phyloP scores from a whole-genome alignment of 2,329 filamentous ascomycete species.

The Xylariales sp. region DNA sequence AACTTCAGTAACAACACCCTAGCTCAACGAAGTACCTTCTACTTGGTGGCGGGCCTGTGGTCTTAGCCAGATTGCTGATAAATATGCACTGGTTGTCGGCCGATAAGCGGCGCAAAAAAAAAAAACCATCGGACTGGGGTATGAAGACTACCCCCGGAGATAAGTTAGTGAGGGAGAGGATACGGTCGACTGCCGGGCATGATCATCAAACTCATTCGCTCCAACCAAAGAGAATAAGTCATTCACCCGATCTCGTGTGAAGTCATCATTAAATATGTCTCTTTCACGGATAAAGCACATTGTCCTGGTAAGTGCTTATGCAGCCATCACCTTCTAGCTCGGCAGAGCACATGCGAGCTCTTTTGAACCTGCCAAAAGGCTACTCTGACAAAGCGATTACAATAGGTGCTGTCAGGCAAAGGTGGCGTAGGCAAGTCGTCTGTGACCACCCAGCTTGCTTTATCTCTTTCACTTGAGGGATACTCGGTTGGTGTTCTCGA shows the following conservation, averaged over 20 bases:
- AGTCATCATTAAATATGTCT: constrained; percentile 45
- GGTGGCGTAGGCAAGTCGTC: constrained; percentile 97
- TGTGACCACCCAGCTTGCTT: constrained; percentile 91
- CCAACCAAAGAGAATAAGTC: too few species aligned
- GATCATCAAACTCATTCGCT: too few species aligned
- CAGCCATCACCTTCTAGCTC: not conserved
- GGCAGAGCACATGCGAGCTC: not conserved
- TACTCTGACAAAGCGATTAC: too few species aligned
- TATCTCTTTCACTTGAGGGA: constrained; percentile 80
- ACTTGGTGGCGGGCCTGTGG: too few species aligned
- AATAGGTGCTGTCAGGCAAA: constrained; percentile 91
- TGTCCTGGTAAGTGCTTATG: constrained; percentile 55
- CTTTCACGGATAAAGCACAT: constrained; percentile 71
- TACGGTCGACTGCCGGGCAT: too few species aligned
- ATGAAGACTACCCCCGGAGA: too few species aligned
- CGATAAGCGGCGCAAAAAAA: not conserved
- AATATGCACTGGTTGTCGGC: not conserved
- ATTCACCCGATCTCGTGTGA: not conserved
- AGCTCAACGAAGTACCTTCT: too few species aligned
- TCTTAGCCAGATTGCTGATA: constrained; percentile 20
- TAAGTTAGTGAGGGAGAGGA: too few species aligned
- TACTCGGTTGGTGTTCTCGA: constrained; percentile 93
- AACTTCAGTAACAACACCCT: too few species aligned
- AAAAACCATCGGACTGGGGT: too few species aligned
- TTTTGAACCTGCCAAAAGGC: too few species aligned